phyloP scores from a whole-genome alignment of 2,329 filamentous ascomycete species.

The Colletotrichum paranaense region DNA sequence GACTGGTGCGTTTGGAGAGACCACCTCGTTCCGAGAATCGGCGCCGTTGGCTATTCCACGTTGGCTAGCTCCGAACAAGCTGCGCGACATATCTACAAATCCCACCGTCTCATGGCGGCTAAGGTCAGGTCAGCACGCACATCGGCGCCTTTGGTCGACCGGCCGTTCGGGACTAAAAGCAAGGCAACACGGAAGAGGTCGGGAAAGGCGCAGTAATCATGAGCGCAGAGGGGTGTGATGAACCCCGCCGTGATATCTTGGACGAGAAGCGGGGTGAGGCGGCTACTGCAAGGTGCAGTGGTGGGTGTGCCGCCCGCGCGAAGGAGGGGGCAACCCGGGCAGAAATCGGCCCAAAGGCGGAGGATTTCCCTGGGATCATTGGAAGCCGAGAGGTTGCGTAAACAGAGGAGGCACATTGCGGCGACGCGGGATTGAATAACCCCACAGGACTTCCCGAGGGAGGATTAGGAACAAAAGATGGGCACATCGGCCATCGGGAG shows the following conservation, averaged over 20 bases:
- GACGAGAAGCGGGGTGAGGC: constrained; percentile 31
- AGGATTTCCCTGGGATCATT: constrained; percentile 27
- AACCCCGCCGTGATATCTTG: constrained; percentile 33
- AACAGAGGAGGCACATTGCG: constrained; percentile 1
- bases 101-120: constrained; percentile 6
- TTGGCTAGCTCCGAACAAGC: background rate
- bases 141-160: constrained; percentile 15
- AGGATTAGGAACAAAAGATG: background rate
- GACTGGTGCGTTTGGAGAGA: constrained; percentile 19
- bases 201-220: constrained; percentile 27
- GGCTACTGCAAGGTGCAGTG: constrained; percentile 31
- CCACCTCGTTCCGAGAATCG: constrained; percentile 19
- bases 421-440: constrained; percentile 19
- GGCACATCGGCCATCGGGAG: constrained; percentile 7
- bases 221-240: constrained; percentile 13
- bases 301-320: constrained; percentile 4
- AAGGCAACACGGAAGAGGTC: constrained; percentile 27
- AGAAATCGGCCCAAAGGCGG: constrained; percentile 32
- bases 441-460: constrained; percentile 25
- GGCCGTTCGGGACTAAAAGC: constrained; percentile 22
- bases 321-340: constrained; percentile 22
- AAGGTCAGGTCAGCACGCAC: background rate
- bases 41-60: background rate
- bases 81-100: constrained; percentile 18
- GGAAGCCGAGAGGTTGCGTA: constrained; percentile 13